phyloP scores from a whole-genome alignment of 352 stramenopile genomes.

The Phytophthora hibernalis region DNA sequence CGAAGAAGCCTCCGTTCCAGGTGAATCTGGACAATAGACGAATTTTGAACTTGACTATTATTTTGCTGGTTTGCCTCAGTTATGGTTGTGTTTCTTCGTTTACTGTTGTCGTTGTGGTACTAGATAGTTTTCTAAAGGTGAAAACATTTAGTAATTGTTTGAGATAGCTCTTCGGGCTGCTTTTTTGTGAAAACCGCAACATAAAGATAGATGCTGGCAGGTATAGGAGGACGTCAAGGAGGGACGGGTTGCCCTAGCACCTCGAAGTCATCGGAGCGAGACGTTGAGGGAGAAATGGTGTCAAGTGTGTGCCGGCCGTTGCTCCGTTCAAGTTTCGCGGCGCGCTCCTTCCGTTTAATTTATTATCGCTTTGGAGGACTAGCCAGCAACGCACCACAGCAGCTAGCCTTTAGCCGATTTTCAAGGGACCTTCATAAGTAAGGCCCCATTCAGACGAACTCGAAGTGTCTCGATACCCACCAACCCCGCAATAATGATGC shows the following conservation, averaged over 20 bases:
- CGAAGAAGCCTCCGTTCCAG: not conserved
- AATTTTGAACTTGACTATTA: not conserved
- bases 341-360: conserved; percentile 10
- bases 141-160: too few species aligned
- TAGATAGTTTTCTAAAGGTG: too few species aligned
- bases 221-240: too few species aligned
- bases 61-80: too few species aligned
- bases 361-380: conserved; percentile 38
- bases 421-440: conserved; percentile 1
- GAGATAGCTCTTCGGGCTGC: too few species aligned
- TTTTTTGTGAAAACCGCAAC: too few species aligned
- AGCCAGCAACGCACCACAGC: conserved; percentile 11
- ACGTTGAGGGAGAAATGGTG: conserved; percentile 16
- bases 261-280: conserved; percentile 15
- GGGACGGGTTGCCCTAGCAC: conserved; percentile 14
- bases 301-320: conserved; percentile 14
- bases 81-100: too few species aligned
- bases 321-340: not conserved
- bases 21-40: not conserved
- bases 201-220: conserved; percentile 9
- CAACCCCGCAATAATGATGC: conserved; percentile 24
- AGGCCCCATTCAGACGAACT: conserved; percentile 7
- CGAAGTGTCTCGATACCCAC: conserved; percentile 12
- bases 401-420: conserved; percentile 2
- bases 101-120: too few species aligned